Percentiles rank a stretch among this genome's conserved stretches.
phyloP scores from a whole-genome alignment of 116 monocot species.

The Trichopus zeylanicus region DNA sequence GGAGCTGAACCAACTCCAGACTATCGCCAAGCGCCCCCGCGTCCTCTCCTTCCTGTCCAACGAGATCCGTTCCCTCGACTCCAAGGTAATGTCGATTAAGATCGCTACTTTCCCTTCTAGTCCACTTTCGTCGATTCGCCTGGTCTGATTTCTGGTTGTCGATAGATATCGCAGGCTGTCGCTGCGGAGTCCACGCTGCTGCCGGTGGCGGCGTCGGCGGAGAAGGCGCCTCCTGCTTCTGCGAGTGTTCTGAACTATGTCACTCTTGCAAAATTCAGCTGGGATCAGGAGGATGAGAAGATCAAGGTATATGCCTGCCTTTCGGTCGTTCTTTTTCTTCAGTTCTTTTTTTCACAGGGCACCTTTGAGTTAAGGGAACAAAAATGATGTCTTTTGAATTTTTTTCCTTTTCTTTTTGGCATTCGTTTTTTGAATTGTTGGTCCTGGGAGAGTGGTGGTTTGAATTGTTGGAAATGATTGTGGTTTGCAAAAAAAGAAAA shows the following conservation, averaged over 20 bases:
- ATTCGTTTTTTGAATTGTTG: too few relatives aligned
- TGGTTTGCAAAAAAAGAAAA: too few relatives aligned
- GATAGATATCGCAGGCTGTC: constrained; percentile 21
- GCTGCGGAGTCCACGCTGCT: background rate
- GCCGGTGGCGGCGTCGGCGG: background rate
- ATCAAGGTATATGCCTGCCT: constrained; percentile 33
- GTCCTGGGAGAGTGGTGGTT: too few relatives aligned
- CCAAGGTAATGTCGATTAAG: constrained; percentile 22
- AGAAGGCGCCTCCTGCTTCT: background rate
- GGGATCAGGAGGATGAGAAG: constrained; percentile 70
- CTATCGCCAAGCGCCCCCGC: constrained; percentile 55
- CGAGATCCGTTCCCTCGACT: constrained; percentile 45
- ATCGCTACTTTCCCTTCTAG: background rate
- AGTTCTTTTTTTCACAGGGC: background rate
- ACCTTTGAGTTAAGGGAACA: background rate
- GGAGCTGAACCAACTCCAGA: constrained; percentile 50
- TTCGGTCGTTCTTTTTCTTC: background rate
- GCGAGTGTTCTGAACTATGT: constrained; percentile 26
- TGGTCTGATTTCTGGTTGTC: background rate
- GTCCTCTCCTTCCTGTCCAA: constrained; percentile 54
- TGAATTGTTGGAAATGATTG: too few relatives aligned
- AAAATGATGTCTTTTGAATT: too few relatives aligned
- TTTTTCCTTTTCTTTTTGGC: too few relatives aligned
- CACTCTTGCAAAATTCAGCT: constrained; percentile 52
- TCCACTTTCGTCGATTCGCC: background rate